Evolutionary conservation across 2,329 filamentous ascomycete species (phyloP), one percentile per base, ranked within the genome.

Genomic region (Apiospora pterosperma): DNA sequence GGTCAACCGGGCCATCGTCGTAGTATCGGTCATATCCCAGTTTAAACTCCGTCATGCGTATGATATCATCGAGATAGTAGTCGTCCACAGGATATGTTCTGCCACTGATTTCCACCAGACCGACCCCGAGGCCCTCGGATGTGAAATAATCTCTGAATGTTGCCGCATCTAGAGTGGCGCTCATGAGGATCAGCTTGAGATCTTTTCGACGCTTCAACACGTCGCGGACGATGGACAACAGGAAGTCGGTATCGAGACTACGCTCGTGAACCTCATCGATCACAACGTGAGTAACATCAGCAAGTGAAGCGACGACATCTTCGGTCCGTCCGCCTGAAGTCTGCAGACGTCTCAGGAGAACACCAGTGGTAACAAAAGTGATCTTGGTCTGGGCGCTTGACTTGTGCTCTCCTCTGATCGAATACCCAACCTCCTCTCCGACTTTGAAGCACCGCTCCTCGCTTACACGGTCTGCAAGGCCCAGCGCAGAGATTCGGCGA

Each of bases 181-280:
- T 97, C 96, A 99, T 99, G 39, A 99, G 83, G 14, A 99, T 89
- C 44, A 98, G 85, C 76, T 95, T 97, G 41, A 98, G 84, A 67
- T 96, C 92, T 71, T 88, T 90, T 60, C 92, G 86, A 69, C 84
- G 83, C 65, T 85, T 86, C 68, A 97, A 78, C 7, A 97, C 92
- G 74, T 97, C 92, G 63, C 93, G 88, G 38, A 99, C 81, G 61
- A 99, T 85, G 52, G 94, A 93, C 62, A 99, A 84, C 11, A 98
- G 81, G 73, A 99, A 97, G 75, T 99, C 95, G 0, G 94, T 97
- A 73, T 98, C 96, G 11, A 99, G 82, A 78, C 92, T 97, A 63
- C 95, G 88, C 77, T 99, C 95, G 79, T 99, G 95, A 3, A 98
- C 95, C 77, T 99, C 95, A 75, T 99, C 95, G 55, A 98, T 93